Base-by-base conservation (phyloP, 164 flowering plant genomes). In the Malania oleifera region DNA sequence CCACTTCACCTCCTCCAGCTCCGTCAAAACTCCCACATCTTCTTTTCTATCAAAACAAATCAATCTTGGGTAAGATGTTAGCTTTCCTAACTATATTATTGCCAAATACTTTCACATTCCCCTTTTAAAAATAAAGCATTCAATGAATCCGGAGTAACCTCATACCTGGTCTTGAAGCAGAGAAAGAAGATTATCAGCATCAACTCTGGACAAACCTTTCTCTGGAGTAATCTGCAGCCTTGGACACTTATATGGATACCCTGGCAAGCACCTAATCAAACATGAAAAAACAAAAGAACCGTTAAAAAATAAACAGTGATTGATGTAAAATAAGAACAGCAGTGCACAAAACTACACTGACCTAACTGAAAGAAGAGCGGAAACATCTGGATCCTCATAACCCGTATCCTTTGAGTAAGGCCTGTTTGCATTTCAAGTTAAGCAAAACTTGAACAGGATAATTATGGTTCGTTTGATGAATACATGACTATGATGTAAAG, bases 161-260 rank as follows among this genome's bases (percentile, higher is more conserved):
- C 56, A 54, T 62, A 85, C 99, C 91, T 88, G 97, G 58, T 90
- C 97, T 58, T 76, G 50, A 48, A 93, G 97, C 41, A 93, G 74
- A 52, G 87, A 73, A 31, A 85, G 62, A 54, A 95, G 95, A 10
- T 73, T 82, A 37, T 80, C 82, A 12, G 82, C 78, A 65, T 90
- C 86, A 49, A 51, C 65, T 70, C 82, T 67, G 35, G 87, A 75
- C 57, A 95, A 68, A 27, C 93, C 92, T 66, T 74, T 70, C 67
- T 82, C 96, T 53, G 96, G 83, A 46, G 74, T 73, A 63, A 95
- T 75, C 66, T 78, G 85, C 67, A 95, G 67, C 75, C 80, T 91
- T 5, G 99, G 97, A 45, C 85, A 82, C 80, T 87, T 95, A 79
- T 71, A 75, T 54, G 99, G 99, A 73, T 95, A 95, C 37, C 99